Evolutionary conservation across 148 eudicot species (phyloP).

Genomic region (Beta vulgaris): DNA sequence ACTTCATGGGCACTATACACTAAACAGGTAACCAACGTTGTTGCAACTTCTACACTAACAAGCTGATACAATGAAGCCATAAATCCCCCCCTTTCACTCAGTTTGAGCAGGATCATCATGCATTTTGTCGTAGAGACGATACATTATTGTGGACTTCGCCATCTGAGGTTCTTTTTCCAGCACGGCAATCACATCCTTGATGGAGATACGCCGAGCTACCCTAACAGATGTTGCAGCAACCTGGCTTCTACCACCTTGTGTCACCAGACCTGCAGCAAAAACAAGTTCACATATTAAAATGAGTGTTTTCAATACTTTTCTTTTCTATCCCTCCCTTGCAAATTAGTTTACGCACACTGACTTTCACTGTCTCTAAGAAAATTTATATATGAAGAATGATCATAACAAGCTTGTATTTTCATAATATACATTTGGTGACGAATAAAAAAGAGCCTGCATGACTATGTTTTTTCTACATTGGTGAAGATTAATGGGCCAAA

Average conservation of each 20-base stretch:
- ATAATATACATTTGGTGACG: no score
- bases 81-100: slow-evolving; percentile 2
- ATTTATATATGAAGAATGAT: no score
- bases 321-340: no score
- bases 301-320: background rate
- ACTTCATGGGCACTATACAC: background rate
- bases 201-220: slow-evolving; percentile 46
- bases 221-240: slow-evolving; percentile 28
- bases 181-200: slow-evolving; percentile 75
- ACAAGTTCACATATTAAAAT: background rate
- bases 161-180: slow-evolving; percentile 92
- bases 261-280: slow-evolving; percentile 37
- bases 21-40: background rate
- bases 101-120: slow-evolving; percentile 20
- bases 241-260: slow-evolving; percentile 49
- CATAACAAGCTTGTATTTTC: no score
- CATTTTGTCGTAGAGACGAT: slow-evolving; percentile 57
- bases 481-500: no score
- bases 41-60: slow-evolving; percentile 4
- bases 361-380: no score
- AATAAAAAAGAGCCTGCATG: no score
- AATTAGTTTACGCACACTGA: no score
- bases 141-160: slow-evolving; percentile 58
- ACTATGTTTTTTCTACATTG: no score
- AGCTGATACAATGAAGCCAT: background rate